These are phyloP conservation scores for Irpex sp. DNA, from an alignment of 1,284 basidiomycete genomes.

Conservation along the genomic window DNA sequence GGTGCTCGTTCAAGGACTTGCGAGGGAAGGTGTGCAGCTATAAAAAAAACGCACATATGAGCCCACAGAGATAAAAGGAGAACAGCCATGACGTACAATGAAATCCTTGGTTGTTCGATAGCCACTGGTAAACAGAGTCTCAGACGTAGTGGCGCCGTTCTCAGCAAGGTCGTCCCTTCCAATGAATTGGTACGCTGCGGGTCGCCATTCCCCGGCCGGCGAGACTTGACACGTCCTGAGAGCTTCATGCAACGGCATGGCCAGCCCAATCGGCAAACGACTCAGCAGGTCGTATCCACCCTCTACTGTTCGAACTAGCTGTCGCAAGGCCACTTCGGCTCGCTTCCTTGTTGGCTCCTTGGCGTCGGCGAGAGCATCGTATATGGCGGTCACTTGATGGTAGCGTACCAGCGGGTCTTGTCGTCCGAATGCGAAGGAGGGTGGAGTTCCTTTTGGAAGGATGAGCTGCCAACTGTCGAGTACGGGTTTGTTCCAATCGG, in stretches of 20 bases:
- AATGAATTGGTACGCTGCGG: slow-evolving; percentile 71
- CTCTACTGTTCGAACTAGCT: slow-evolving; percentile 45
- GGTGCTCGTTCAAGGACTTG: slow-evolving; percentile 47
- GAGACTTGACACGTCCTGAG: slow-evolving; percentile 76
- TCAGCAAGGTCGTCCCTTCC: slow-evolving; percentile 80
- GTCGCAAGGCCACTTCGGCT: slow-evolving; percentile 60
- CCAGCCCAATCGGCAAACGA: slow-evolving; percentile 68
- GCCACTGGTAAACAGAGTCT: slow-evolving; percentile 43
- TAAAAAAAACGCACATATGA: background rate
- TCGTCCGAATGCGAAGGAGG: slow-evolving; percentile 59
- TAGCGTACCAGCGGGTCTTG: slow-evolving; percentile 50
- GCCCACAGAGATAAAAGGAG: too few relatives aligned
- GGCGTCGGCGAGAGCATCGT: slow-evolving; percentile 53
- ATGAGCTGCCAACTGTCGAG: slow-evolving; percentile 46
- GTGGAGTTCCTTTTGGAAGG: slow-evolving; percentile 44
- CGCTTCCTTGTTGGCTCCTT: slow-evolving; percentile 50
- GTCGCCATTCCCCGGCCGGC: slow-evolving; percentile 71
- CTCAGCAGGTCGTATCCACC: slow-evolving; percentile 42
- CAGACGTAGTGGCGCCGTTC: slow-evolving; percentile 41
- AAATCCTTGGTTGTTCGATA: slow-evolving; percentile 55
- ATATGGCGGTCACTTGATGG: slow-evolving; percentile 49
- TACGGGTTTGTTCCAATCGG: slow-evolving; percentile 60
- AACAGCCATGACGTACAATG: slow-evolving; percentile 40
- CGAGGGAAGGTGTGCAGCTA: slow-evolving; percentile 45
- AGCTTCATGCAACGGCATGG: slow-evolving; percentile 81